Evolutionary conservation across 2,329 filamentous ascomycete species (phyloP).

Genomic region (Septoria petroselini): DNA sequence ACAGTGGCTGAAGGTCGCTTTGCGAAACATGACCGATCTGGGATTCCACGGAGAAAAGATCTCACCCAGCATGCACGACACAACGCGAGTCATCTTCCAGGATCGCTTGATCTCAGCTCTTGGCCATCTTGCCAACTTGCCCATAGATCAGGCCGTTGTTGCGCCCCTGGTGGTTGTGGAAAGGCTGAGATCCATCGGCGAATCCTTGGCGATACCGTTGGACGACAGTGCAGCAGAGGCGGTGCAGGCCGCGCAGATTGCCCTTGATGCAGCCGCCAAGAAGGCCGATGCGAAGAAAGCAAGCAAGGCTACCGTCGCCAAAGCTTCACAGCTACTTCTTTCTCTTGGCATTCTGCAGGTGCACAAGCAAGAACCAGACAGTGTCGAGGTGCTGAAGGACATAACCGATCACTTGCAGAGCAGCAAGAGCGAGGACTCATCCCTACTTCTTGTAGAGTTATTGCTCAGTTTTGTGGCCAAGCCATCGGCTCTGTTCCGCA

Average conservation of each 20-base stretch:
- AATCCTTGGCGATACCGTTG: conserved; percentile 16
- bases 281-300: conserved; percentile 20
- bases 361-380: conserved; percentile 85
- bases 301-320: conserved; percentile 34
- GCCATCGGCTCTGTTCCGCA: conserved; percentile 77
- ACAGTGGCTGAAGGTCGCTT: conserved; percentile 30
- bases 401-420: conserved; percentile 71
- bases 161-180: conserved; percentile 21
- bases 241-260: conserved; percentile 26
- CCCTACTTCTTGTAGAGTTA: conserved; percentile 79
- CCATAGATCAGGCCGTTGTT: conserved; percentile 28
- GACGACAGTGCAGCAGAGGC: conserved; percentile 19
- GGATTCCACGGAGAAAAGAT: conserved; percentile 20
- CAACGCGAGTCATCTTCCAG: conserved; percentile 52
- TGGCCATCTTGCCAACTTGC: conserved; percentile 46
- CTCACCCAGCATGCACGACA: conserved; percentile 43
- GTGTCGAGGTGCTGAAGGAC: conserved; percentile 76
- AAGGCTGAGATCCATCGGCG: conserved; percentile 20
- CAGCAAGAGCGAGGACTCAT: conserved; percentile 48
- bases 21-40: conserved; percentile 31
- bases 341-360: conserved; percentile 81
- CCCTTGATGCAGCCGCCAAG: conserved; percentile 23
- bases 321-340: conserved; percentile 76
- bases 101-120: conserved; percentile 56
- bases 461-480: conserved; percentile 85